Conservation (phyloP, 352 stramenopile genomes). For the Globisporangium iwayamae region DNA sequence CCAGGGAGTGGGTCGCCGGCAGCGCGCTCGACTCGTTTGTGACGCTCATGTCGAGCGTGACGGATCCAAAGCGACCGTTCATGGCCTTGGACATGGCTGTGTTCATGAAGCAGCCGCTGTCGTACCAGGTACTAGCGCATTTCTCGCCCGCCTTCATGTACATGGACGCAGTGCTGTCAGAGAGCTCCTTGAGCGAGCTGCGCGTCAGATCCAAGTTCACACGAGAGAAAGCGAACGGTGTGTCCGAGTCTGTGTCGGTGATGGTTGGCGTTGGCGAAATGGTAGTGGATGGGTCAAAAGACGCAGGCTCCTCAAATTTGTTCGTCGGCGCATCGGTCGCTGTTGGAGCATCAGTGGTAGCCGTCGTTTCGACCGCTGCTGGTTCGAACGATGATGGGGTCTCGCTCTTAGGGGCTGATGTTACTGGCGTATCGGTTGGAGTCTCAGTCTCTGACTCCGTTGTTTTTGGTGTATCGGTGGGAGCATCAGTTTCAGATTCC, state of each 20-base stretch:
- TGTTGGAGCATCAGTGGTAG: neutral
- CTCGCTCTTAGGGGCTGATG: neutral
- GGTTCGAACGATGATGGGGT: neutral
- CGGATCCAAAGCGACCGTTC: neutral
- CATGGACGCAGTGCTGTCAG: neutral
- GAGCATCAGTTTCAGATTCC: neutral
- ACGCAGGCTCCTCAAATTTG: neutral
- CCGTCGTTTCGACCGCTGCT: neutral
- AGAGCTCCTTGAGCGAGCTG: constrained; percentile 3
- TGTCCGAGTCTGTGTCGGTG: neutral
- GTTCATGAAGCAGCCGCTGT: constrained; percentile 13
- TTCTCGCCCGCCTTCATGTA: constrained; percentile 8
- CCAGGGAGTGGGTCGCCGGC: neutral
- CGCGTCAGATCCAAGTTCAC: neutral
- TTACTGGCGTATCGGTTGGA: neutral
- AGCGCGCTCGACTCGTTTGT: neutral
- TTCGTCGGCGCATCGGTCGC: neutral
- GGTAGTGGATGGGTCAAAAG: neutral
- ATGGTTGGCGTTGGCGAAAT: neutral
- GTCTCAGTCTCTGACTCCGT: neutral
- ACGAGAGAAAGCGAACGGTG: neutral
- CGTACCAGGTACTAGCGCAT: neutral
- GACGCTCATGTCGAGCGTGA: constrained; percentile 5
- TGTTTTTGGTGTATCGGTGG: neutral
- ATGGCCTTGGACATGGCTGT: constrained; percentile 8